Base-by-base conservation (phyloP, 345 rosid genomes). In the Ricinus communis region DNA sequence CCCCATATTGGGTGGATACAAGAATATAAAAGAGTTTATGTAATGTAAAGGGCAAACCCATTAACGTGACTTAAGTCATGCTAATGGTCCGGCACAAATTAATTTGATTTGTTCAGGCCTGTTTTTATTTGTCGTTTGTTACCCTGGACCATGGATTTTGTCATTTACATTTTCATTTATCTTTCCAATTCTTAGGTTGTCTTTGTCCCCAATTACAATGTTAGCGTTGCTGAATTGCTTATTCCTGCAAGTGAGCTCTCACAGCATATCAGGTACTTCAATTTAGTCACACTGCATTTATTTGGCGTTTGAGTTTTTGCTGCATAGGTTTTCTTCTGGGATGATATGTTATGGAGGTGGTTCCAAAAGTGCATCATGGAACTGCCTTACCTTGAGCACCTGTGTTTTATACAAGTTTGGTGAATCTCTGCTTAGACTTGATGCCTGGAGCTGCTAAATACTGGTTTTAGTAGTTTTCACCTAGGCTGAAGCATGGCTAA, bases 191-290 rank as follows among this genome's bases (percentile, higher is more conserved):
- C 70, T 50, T 70, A 90, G 96, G 93, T 90, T 74, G 56, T 90
- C 55, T 86, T 90, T 80, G 86, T 90, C 74, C 93, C 93, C 45
- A 91, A 90, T 77, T 90, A 90, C 82, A 90, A 90, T 63, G 96
- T 90, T 72, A 90, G 93, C 70, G 96, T 90, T 55, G 93, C 96
- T 72, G 93, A 90, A 69, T 66, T 83, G 81, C 96, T 90, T 53
- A 90, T 90, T 72, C 96, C 93, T 74, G 90, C 96, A 33, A 90
- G 96, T 76, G 96, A 90, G 82, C 91, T 90, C 72, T 90, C 96
- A 52, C 87, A 90, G 65, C 96, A 88, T 70, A 90, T 90, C 86
- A 90, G 96, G 96, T 88, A 77, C 46, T 45, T 68, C 54, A 52
- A 49, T 69, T 80, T 62, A 30, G 43, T 68, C 62, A 28, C 52